Percentiles rank a stretch among this genome's conserved stretches.
phyloP scores from a whole-genome alignment of 75 land plant species.

The Azolla pinnata region DNA sequence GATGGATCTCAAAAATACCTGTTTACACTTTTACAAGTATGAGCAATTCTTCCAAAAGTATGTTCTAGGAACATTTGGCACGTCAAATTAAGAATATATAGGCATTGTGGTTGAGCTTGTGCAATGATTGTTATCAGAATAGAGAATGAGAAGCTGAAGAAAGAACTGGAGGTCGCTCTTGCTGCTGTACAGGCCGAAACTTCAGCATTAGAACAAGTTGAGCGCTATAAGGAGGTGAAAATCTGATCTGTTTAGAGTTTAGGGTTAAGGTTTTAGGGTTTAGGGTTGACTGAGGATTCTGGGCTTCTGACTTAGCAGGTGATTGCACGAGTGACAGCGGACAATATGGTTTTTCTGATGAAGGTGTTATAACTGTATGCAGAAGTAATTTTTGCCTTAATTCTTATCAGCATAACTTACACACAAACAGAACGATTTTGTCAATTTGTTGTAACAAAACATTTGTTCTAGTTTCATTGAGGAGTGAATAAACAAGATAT shows the following conservation, averaged over 20 bases:
- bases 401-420: not conserved
- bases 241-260: conserved; percentile 2
- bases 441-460: not conserved
- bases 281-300: not conserved
- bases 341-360: conserved; percentile 39
- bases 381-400: not conserved
- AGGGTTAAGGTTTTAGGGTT: conserved; percentile 1
- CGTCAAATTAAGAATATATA: too few relatives aligned
- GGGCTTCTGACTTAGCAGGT: conserved; percentile 14
- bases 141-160: conserved; percentile 13
- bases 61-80: too few relatives aligned
- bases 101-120: too few relatives aligned
- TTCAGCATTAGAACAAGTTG: conserved; percentile 16
- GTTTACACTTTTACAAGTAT: too few relatives aligned
- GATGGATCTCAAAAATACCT: not conserved
- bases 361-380: conserved; percentile 28
- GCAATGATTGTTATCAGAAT: conserved; percentile 16
- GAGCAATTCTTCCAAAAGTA: too few relatives aligned
- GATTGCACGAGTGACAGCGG: conserved; percentile 26
- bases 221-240: conserved; percentile 25
- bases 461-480: too few relatives aligned
- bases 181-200: not conserved
- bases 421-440: not conserved
- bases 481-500: too few relatives aligned
- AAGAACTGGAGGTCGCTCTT: conserved; percentile 3